A percentile compares a stretch with the other conserved stretches of the same genome.
Conservation (phyloP, 2,329 filamentous ascomycete genomes). For the Microsporum canis region DNA sequence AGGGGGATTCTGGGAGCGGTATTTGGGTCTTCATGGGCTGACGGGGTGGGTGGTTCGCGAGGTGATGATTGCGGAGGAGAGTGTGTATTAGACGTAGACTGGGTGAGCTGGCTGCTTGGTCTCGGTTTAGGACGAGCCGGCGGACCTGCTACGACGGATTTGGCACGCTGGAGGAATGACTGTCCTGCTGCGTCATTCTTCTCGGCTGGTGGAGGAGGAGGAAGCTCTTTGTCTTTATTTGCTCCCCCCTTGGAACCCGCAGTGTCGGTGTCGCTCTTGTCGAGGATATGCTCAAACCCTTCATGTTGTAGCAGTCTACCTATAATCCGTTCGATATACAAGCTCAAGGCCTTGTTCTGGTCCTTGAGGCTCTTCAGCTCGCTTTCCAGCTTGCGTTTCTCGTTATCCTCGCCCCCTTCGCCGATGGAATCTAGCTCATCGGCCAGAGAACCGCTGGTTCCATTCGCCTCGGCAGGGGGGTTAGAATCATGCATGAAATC, state of each 20-base stretch:
- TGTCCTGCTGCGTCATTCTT: constrained; percentile 38
- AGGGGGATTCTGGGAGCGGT: constrained; percentile 40
- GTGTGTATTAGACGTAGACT: constrained; percentile 13
- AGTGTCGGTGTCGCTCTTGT: constrained; percentile 54
- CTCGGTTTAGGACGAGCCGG: constrained; percentile 29
- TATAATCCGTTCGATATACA: constrained; percentile 99
- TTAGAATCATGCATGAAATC: constrained; percentile 57
- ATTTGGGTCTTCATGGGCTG: constrained; percentile 36
- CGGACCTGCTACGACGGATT: constrained; percentile 44
- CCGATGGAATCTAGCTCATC: constrained; percentile 72
- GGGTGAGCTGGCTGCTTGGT: constrained; percentile 33
- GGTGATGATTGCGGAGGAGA: constrained; percentile 5
- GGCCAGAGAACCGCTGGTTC: constrained; percentile 52
- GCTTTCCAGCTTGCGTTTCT: constrained; percentile 55
- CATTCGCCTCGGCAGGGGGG: constrained; percentile 27
- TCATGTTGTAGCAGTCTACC: constrained; percentile 87
- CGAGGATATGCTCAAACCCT: constrained; percentile 86
- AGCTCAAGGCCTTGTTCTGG: constrained; percentile 89
- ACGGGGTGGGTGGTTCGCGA: constrained; percentile 19
- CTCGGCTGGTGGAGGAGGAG: constrained; percentile 57
- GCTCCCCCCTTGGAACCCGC: constrained; percentile 17
- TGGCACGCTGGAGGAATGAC: constrained; percentile 49
- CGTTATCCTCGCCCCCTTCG: constrained; percentile 50
- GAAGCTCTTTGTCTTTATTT: constrained; percentile 64
- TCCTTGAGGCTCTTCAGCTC: constrained; percentile 75